Percentiles rank a stretch among this genome's conserved stretches.
Conservation (phyloP, 257 asterid species). For the Solanum pimpinellifolium region DNA sequence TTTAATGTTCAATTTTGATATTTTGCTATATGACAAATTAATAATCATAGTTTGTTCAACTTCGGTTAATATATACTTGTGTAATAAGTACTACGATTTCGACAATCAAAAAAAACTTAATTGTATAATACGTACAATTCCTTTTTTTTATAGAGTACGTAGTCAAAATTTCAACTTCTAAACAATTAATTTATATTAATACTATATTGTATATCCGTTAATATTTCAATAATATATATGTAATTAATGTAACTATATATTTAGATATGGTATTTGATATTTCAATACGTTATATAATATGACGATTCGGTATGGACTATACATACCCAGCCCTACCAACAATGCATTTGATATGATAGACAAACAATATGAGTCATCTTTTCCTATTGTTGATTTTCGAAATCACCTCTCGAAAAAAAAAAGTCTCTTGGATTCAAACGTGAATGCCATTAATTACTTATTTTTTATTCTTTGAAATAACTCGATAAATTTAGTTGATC, state of each 20-base stretch:
- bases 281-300: background rate
- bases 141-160: background rate
- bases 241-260: no score
- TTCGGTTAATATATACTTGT: background rate
- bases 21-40: no score
- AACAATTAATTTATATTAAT: no score
- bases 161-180: background rate
- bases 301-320: background rate
- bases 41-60: background rate
- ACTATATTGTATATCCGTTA: no score
- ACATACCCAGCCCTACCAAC: background rate
- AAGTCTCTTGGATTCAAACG: no score
- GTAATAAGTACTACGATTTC: no score
- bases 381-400: background rate
- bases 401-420: background rate
- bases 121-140: no score
- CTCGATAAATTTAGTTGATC: background rate
- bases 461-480: no score
- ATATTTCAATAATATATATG: no score
- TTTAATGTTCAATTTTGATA: no score
- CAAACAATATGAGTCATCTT: background rate
- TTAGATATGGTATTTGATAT: no score
- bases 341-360: background rate
- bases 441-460: background rate
- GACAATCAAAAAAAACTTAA: no score